Conservation (phyloP, 75 land plant genomes). For the Cunninghamia lanceolata region DNA sequence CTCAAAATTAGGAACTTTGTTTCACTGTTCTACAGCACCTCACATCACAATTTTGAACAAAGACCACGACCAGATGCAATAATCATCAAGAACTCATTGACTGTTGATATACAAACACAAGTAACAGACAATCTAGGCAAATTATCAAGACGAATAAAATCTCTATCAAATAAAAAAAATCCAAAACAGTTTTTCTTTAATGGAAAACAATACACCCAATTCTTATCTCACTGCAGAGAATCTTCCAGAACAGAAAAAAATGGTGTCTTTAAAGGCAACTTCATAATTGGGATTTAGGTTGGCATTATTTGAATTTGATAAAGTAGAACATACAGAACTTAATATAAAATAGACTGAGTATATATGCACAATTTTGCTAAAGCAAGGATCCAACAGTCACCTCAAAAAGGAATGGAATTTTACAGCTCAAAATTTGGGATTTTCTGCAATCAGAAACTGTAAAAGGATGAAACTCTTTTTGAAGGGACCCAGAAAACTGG, state of each 20-base stretch:
- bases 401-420: not conserved
- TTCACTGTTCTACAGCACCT: not conserved
- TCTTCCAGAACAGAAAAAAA: slow-evolving; percentile 3
- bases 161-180: not conserved
- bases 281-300: not conserved
- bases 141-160: not conserved
- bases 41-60: not conserved
- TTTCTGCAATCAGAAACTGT: not conserved
- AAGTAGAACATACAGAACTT: too few species aligned
- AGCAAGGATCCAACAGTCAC: not conserved
- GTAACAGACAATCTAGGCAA: not conserved
- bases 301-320: not conserved
- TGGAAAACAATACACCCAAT: not conserved
- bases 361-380: not conserved
- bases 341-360: too few species aligned
- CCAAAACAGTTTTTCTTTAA: not conserved
- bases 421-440: not conserved
- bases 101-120: not conserved
- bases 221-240: not conserved
- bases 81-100: not conserved
- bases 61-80: not conserved
- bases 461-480: not conserved
- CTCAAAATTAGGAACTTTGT: not conserved
- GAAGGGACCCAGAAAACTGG: not conserved
- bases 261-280: not conserved